phyloP scores from a whole-genome alignment of 805 yeast species.

The Cyberlindnera americana region DNA sequence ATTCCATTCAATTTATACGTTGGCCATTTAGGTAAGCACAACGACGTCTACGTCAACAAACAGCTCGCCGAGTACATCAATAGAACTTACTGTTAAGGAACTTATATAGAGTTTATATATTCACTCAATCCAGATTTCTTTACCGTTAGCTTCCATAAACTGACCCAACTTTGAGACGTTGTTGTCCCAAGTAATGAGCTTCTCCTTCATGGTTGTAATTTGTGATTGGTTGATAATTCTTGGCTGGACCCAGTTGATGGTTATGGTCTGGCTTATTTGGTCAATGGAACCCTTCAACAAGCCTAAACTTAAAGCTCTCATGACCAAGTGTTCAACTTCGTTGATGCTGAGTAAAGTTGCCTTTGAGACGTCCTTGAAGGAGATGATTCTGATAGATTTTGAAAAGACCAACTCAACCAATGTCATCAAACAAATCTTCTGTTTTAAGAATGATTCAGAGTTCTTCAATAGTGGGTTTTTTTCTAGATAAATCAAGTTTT shows the following conservation, averaged over 20 bases:
- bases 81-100: constrained; percentile 9
- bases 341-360: constrained; percentile 60
- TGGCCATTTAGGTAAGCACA: constrained; percentile 56
- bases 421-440: constrained; percentile 90
- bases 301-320: constrained; percentile 84
- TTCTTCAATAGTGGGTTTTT: constrained; percentile 53
- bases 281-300: constrained; percentile 88
- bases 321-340: constrained; percentile 84
- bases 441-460: constrained; percentile 67
- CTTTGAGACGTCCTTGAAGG: constrained; percentile 67
- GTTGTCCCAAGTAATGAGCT: constrained; percentile 73
- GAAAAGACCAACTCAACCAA: constrained; percentile 84
- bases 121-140: constrained; percentile 55
- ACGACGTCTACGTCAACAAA: constrained; percentile 52
- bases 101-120: not conserved
- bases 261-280: constrained; percentile 74
- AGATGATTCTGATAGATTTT: constrained; percentile 66
- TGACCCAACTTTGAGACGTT: constrained; percentile 64
- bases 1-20: constrained; percentile 23
- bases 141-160: constrained; percentile 59
- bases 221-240: constrained; percentile 83
- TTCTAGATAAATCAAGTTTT: constrained; percentile 38
- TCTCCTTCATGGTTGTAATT: constrained; percentile 68
- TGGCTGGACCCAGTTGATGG: constrained; percentile 94
- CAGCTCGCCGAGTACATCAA: constrained; percentile 35